These are phyloP conservation scores for Senna tora DNA, from an alignment of 306 rosid species.

Conservation along the genomic window DNA sequence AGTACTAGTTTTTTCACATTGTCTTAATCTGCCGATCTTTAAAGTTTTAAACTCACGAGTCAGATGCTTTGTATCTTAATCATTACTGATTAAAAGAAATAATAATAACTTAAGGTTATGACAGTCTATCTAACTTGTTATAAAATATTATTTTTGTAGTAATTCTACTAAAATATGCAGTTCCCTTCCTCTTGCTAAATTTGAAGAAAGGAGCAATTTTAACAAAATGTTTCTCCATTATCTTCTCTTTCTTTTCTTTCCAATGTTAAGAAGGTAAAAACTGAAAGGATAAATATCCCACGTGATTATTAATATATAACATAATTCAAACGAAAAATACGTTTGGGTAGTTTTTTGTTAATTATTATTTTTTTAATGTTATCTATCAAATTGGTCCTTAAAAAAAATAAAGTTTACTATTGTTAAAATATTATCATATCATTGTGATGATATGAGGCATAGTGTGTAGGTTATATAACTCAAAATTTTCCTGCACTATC, in stretches of 20 bases:
- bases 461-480: too few species aligned
- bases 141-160: background rate
- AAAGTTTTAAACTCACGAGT: conserved; percentile 14
- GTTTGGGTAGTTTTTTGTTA: too few species aligned
- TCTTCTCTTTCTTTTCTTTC: background rate
- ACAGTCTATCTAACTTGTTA: background rate
- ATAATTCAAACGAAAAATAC: too few species aligned
- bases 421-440: too few species aligned
- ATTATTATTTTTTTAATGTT: too few species aligned
- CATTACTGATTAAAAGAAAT: background rate
- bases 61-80: conserved; percentile 28
- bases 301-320: too few species aligned
- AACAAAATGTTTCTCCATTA: background rate
- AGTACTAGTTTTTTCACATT: conserved; percentile 27
- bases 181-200: background rate
- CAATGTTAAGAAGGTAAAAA: background rate
- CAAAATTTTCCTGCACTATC: too few species aligned
- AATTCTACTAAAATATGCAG: background rate
- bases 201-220: background rate
- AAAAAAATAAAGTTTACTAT: too few species aligned
- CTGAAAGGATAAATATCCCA: too few species aligned
- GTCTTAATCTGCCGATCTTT: conserved; percentile 20
- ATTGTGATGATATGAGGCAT: too few species aligned
- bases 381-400: too few species aligned
- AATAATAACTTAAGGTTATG: background rate